Evolutionary conservation across 805 yeast species (phyloP), one percentile per base, ranked within the genome.

Genomic region (Saccharomycopsis malanga): DNA sequence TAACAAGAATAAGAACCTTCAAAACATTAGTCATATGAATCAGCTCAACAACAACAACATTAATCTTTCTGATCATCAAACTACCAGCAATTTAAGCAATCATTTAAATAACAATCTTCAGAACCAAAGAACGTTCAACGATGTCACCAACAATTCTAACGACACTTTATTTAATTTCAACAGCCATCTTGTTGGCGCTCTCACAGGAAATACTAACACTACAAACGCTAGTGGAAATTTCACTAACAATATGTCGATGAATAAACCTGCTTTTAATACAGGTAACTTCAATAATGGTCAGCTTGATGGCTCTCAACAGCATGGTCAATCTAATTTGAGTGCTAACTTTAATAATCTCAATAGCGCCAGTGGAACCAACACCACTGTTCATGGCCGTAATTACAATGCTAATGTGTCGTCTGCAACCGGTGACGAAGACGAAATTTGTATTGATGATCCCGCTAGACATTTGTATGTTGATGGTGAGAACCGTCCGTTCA

Each of bases 381-480:
- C 15, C 34, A 37, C 39, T 39, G 21, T 27, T 18, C 21, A 24
- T n/a, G 44, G 23, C 21, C 32, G 27, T 21, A 14, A 27, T 20
- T 3, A 18, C 22, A 35, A 42, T 42, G 27, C 22, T 29, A 49
- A 45, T 23, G 37, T 24, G n/a, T 29, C 7, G 14, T 34, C 25
- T 32, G 37, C 7, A 12, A 39, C 32, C 29, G 44, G 41, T 51
- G 60, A 61, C 10, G 68, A 61, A 36, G 87, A 80, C 49, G 79
- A 76, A 43, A 80, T 78, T 52, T 88, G 88, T 64, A 89, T 93
- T 42, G 97, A 91, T 65, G 97, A 93, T 64, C 98, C 98, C 0
- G 96, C 97, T 1, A 76, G 98, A 54, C 93, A 89, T 61, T 68
- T 91, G 50, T 91, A 93, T 61, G 96, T 89, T 29, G 97, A 89